Evolutionary conservation across 2,329 filamentous ascomycete genomes (phyloP), one percentile per base, ranked within the genome.

Genomic region (Epichloe gansuensis): DNA sequence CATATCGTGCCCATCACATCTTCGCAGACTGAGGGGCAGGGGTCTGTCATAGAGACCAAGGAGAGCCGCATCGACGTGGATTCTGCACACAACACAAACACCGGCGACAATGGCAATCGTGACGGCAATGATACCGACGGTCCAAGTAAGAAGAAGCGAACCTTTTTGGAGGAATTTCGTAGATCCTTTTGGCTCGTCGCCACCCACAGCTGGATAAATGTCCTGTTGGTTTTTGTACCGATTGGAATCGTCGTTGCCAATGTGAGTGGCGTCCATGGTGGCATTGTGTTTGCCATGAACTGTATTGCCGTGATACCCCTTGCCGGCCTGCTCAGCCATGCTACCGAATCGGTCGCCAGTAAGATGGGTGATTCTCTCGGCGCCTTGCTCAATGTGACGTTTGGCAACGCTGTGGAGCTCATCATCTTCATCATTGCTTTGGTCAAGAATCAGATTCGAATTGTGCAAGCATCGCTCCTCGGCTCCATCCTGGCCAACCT

Each of bases 401-500:
- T 88, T 70, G 84, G 85, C 58, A 89, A 89, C 64, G 83, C 85
- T 23, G 85, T 89, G 25, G 85, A 89, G 66, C 68, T 89, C 63
- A 89, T 89, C 63, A 87, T 89, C 57, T 89, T 87, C 31, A 54
- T 54, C 43, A 54, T 54, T 11, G 53, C 53, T 27, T 21, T 54
- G 43, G 53, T 54, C 7, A 54, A 54, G 75, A 74, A 88, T 67
- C 81, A 95, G 72, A 93, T 95, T 55, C 82, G 87, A 54, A 91
- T 95, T 59, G 90, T 95, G 25, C 90, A 95, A 68, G 89, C 90
- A 13, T 94, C 90, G 0, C 73, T 95, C 49, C 75, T 96, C 34
- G 90, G 90, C 42, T 95, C 89, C 2, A 95, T 96, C 60, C 72
- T 96, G 57, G 85, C 89, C 57, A 95, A 95, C 63, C 70, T 95